Base-by-base conservation (phyloP, 352 stramenopile species). In the Aphanomyces euteiches region DNA sequence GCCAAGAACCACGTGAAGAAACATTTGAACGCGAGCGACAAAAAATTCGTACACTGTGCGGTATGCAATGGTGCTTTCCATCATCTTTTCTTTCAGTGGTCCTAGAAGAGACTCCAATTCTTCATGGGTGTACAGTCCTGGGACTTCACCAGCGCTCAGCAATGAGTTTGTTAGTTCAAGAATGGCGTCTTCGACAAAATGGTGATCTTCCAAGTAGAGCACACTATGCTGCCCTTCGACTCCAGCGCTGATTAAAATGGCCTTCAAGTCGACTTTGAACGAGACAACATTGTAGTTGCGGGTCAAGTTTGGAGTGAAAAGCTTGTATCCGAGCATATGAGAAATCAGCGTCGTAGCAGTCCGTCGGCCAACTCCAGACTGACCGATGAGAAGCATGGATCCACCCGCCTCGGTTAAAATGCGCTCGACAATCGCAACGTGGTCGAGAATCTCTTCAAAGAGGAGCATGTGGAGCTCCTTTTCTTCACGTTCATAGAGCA, bases 401-500 rank as follows among this genome's bases (percentile, higher is more conserved):
- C 92, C 94, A 7, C 87, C 84, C 5, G 82, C 78, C n/a, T 92
- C 76, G 0, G 87, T 95, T 5, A 98, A 63, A 1, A 97, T 83
- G 17, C 93, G 84, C 74, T 98, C 94, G 0, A 98, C 82, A 3
- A 93, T 82, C 7, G 93, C 81, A 34, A 98, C 72, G 53, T 98
- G 89, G 39, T 97, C 88, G 0, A 98, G 80, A 34, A 97, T 92
- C 60, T 98, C 90, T 17, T 92, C 80, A 45, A 98, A 98, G 1
- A 98, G 77, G n/a, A 96, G 74, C 77, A 98, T 96, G 66, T 96
- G 85, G 21, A 98, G 79, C 34, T 98, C 91, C 47, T 93, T 90
- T 67, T 98, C 92, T 72, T 98, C 95, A 8, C 95, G 89, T 68
- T 98, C 93, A 67, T 98, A 98, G n/a, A 98, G 79, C 12, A 96